Evolutionary conservation across 805 yeast species (phyloP).

Genomic region (Sungouiozyma intestinalis): DNA sequence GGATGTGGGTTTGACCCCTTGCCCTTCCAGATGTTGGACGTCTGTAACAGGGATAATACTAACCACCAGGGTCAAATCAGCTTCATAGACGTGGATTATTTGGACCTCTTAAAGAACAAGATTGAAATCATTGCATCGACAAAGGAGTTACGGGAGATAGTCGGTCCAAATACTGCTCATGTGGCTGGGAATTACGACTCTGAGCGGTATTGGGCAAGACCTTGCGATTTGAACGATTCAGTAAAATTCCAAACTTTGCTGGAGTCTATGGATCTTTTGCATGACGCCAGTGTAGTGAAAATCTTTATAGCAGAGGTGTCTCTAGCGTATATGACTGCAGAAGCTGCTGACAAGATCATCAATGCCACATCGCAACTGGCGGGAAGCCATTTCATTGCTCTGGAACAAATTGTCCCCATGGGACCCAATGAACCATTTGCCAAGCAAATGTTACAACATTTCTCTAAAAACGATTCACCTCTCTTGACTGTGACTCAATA

Average conservation of each 20-base stretch:
- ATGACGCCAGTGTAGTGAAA: conserved; percentile 30
- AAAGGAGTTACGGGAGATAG: conserved; percentile 34
- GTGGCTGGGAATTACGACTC: conserved; percentile 29
- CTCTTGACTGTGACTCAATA: conserved; percentile 52
- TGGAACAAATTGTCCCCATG: conserved; percentile 65
- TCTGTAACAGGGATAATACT: conserved; percentile 21
- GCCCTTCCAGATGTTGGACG: conserved; percentile 41
- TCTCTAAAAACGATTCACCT: conserved; percentile 55
- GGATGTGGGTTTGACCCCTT: conserved; percentile 74
- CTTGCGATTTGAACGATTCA: conserved; percentile 54
- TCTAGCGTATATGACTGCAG: conserved; percentile 65
- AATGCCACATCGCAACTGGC: conserved; percentile 33
- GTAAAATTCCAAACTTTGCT: conserved; percentile 27
- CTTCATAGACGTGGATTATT: conserved; percentile 68
- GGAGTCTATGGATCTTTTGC: conserved; percentile 7
- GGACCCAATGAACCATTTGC: conserved; percentile 60
- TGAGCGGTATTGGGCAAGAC: conserved; percentile 42
- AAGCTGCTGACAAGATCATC: conserved; percentile 54
- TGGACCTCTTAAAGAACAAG: conserved; percentile 53
- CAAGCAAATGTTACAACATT: conserved; percentile 64
- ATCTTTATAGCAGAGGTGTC: conserved; percentile 78
- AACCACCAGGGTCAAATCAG: conserved; percentile 27
- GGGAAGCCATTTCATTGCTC: conserved; percentile 48
- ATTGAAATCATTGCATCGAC: conserved; percentile 40
- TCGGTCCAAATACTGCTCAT: conserved; percentile 27